These are phyloP conservation scores for Umbilicus rupestris DNA, from an alignment of 164 flowering plant genomes.

Conservation along the genomic window DNA sequence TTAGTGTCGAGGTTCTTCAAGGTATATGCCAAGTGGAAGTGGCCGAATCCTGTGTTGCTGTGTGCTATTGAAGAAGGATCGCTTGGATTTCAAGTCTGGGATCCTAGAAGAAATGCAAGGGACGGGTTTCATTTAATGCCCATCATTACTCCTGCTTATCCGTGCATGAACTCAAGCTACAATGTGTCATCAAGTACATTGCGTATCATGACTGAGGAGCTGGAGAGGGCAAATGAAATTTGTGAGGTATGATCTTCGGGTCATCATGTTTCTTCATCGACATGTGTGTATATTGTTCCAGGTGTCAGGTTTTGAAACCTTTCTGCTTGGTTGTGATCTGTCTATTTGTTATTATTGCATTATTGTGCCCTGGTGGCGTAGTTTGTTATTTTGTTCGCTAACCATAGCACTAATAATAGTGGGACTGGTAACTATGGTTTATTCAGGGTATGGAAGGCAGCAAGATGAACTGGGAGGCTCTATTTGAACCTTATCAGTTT, in stretches of 20 bases:
- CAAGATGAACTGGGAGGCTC: conserved; percentile 53
- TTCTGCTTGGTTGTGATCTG: background rate
- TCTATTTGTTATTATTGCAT: background rate
- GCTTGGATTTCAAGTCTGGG: conserved; percentile 78
- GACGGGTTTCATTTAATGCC: conserved; percentile 82
- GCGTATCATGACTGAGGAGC: conserved; percentile 78
- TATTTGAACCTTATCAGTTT: conserved; percentile 70
- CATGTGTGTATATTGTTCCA: background rate
- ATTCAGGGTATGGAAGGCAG: conserved; percentile 61
- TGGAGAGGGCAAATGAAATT: conserved; percentile 62
- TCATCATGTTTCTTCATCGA: background rate
- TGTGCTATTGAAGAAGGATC: conserved; percentile 65
- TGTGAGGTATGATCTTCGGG: conserved; percentile 54
- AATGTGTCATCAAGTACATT: conserved; percentile 84
- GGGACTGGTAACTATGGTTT: background rate
- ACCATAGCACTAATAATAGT: background rate
- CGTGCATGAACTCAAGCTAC: conserved; percentile 95
- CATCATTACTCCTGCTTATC: conserved; percentile 94
- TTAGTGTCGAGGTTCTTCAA: conserved; percentile 49
- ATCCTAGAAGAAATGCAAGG: conserved; percentile 66
- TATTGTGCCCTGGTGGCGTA: background rate
- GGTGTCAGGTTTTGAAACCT: background rate
- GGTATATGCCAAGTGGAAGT: conserved; percentile 51
- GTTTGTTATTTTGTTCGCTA: background rate
- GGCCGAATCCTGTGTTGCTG: conserved; percentile 63